Percentiles rank a stretch among this genome's conserved stretches.
Evolutionary conservation across 1,139 yeast genomes (phyloP).

Genomic region (Suhomyces bribrorum): DNA sequence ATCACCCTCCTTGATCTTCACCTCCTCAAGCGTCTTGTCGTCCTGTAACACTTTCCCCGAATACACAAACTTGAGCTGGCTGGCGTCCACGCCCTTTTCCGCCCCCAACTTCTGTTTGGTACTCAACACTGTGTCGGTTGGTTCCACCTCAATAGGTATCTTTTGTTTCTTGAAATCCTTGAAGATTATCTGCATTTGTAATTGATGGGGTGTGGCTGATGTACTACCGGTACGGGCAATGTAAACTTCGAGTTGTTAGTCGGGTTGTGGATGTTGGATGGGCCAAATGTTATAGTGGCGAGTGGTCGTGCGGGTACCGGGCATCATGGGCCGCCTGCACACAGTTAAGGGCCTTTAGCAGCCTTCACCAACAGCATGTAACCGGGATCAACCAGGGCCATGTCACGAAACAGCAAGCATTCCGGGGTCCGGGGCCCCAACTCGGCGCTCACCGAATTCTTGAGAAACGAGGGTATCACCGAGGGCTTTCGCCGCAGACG

Average conservation of each 20-base stretch:
- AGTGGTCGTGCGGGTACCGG: background rate
- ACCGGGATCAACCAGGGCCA: conserved; percentile 8
- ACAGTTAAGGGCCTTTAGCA: too few relatives aligned
- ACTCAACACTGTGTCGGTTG: conserved; percentile 63
- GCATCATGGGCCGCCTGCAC: too few relatives aligned
- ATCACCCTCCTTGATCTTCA: conserved; percentile 84
- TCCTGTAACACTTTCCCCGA: conserved; percentile 91
- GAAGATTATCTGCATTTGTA: conserved; percentile 73
- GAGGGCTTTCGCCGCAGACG: conserved; percentile 72
- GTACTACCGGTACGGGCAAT: too few relatives aligned
- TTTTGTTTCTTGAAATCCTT: conserved; percentile 93
- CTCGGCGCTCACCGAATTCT: conserved; percentile 75
- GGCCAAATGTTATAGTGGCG: too few relatives aligned
- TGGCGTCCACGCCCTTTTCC: conserved; percentile 66
- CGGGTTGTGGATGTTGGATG: background rate
- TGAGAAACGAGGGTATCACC: conserved; percentile 83
- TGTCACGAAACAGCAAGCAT: conserved; percentile 28
- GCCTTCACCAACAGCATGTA: background rate
- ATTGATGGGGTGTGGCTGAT: background rate
- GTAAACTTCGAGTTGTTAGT: too few relatives aligned
- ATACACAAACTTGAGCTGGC: conserved; percentile 85
- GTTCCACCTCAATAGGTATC: conserved; percentile 76
- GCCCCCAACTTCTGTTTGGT: conserved; percentile 75
- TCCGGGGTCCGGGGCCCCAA: conserved; percentile 71
- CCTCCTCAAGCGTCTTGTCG: conserved; percentile 69